Evolutionary conservation across 2,329 filamentous ascomycete genomes (phyloP).

Genomic region (Neonectria faginata): DNA sequence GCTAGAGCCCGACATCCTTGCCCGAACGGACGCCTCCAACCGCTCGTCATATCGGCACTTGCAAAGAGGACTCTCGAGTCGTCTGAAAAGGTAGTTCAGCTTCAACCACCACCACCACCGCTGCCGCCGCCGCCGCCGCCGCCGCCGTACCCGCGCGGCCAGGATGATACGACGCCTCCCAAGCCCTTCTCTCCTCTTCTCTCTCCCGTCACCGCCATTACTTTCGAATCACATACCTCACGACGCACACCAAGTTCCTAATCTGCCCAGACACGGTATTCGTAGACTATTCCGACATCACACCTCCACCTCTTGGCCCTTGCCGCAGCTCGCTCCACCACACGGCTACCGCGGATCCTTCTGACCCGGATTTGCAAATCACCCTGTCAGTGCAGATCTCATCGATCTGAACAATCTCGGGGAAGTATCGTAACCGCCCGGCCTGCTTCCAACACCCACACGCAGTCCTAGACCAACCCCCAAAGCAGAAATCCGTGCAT

Average conservation of each 20-base stretch:
- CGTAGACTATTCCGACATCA: not conserved
- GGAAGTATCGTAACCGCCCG: not conserved
- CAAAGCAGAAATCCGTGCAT: slow-evolving; percentile 1
- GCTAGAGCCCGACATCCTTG: not conserved
- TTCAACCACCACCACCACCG: not conserved
- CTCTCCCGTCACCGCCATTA: not conserved
- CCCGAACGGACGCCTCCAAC: not conserved
- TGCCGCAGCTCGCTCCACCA: not conserved
- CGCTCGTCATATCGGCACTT: not conserved
- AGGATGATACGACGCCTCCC: not conserved
- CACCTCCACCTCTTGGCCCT: not conserved
- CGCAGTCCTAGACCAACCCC: not conserved
- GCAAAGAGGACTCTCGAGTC: not conserved
- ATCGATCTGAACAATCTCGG: slow-evolving; percentile 9
- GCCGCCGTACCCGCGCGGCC: not conserved
- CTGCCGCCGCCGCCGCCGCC: not conserved
- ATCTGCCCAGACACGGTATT: not conserved
- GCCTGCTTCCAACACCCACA: not conserved
- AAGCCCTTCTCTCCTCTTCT: not conserved
- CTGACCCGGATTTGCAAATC: not conserved
- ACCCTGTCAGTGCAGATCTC: slow-evolving; percentile 9
- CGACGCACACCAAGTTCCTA: not conserved
- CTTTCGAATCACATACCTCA: not conserved
- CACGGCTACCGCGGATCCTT: not conserved
- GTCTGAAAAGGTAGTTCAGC: not conserved